Evolutionary conservation across 2,329 filamentous ascomycete species (phyloP), one percentile per base, ranked within the genome.

Genomic region (Sporothrix mexicana): DNA sequence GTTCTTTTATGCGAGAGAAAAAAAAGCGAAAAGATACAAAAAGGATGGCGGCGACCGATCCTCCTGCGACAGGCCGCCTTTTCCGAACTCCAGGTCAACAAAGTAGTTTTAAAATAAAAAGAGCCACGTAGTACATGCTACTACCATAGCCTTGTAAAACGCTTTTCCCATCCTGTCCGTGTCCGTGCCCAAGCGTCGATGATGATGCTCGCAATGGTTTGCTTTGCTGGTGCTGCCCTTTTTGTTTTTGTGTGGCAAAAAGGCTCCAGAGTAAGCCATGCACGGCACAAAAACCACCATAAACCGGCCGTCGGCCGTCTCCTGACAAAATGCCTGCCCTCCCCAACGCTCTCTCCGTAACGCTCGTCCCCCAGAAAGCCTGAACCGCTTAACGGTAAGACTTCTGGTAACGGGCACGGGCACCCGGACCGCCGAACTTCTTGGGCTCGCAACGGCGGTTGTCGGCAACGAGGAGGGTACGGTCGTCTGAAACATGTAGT

Each of bases 401-500:
- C 89, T 98, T 97, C 90, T 98, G 95, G 94, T 93, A 98, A 84
- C 95, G 92, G 82, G 95, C 89, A 84, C 95, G 92, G 83, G 95
- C 95, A 90, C 95, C 95, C 80, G 91, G 92, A 93, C 93, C 93
- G 84, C 91, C 91, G 83, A 94, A 93, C 90, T 98, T 98, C 95
- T 98, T 98, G 87, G 95, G 95, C 91, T 99, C 96, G 86, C 94
- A 96, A 81, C 96, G 93, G 86, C 96, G 93, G 92, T 97, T 98
- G 87, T 99, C 96, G 86, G 96, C 96, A 81, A 99, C 96, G 83
- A 99, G 93, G 79, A 99, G 92, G 84, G 78, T 81, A 75, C 81
- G 80, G 80, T 82, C 81, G 79, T 80, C 74, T 75, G 55, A 45
- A 45, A 25, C 6, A 30, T 13, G n/a, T 10, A 12, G 62, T 68